A percentile compares a stretch with the other conserved stretches of the same genome.
Evolutionary conservation across 2,329 filamentous ascomycete species (phyloP).

Genomic region (Escovopsis weberi): DNA sequence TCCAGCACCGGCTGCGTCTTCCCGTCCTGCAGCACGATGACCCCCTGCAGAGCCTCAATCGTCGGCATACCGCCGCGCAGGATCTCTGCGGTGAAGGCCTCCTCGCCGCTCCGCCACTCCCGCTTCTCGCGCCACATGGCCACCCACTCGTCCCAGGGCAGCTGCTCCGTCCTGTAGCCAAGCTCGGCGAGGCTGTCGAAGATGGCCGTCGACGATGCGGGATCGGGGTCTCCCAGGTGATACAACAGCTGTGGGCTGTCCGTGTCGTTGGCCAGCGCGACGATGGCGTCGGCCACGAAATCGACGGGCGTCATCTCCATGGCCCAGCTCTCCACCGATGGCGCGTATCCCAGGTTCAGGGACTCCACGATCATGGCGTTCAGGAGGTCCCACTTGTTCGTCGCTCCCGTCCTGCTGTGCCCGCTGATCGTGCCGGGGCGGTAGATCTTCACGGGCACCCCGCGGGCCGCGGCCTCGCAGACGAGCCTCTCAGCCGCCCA

Average conservation of each 20-base stretch:
- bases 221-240: constrained; percentile 60
- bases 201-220: constrained; percentile 49
- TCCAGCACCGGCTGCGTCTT: constrained; percentile 47
- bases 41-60: constrained; percentile 53
- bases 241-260: constrained; percentile 51
- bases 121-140: constrained; percentile 57
- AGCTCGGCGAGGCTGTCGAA: constrained; percentile 51
- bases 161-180: constrained; percentile 53
- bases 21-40: constrained; percentile 60
- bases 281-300: constrained; percentile 61
- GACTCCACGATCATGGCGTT: constrained; percentile 67
- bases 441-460: constrained; percentile 56
- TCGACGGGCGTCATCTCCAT: constrained; percentile 77
- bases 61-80: constrained; percentile 69
- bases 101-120: constrained; percentile 50
- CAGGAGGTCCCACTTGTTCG: constrained; percentile 65
- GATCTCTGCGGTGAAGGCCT: constrained; percentile 64
- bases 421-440: constrained; percentile 67
- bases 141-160: constrained; percentile 63
- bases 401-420: constrained; percentile 58
- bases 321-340: constrained; percentile 59
- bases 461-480: constrained; percentile 51
- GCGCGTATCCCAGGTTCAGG: constrained; percentile 54
- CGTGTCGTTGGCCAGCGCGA: constrained; percentile 51
- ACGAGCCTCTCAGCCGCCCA: constrained; percentile 70